Percentiles rank a stretch among this genome's conserved stretches.
Evolutionary conservation across 176 grass and related monocot species (phyloP).

Genomic region (Dactylis glomerata): DNA sequence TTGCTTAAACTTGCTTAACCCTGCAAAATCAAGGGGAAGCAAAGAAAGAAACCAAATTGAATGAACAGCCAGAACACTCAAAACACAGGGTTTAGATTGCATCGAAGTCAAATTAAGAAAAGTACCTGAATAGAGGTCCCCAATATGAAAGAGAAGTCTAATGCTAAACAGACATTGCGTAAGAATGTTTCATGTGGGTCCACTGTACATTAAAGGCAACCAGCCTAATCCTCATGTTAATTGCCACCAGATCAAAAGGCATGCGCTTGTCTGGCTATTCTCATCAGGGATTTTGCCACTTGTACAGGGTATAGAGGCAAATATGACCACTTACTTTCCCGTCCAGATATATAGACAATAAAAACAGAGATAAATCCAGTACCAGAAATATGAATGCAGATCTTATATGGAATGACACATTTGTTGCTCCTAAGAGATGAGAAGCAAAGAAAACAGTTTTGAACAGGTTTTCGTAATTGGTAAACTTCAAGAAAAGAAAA

Average conservation of each 20-base stretch:
- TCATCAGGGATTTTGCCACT: too few relatives aligned
- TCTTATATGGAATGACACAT: not conserved
- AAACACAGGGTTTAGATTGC: not conserved
- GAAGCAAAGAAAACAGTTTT: not conserved
- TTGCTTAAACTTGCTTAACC: conserved; percentile 26
- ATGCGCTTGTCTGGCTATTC: too few relatives aligned
- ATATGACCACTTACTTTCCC: not conserved
- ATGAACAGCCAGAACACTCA: not conserved
- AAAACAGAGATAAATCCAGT: not conserved
- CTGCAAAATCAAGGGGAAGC: conserved; percentile 7
- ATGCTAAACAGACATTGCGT: not conserved
- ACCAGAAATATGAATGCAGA: not conserved
- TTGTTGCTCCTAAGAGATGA: not conserved
- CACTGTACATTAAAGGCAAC: not conserved
- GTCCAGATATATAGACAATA: not conserved
- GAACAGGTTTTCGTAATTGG: not conserved
- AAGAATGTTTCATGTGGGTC: conserved; percentile 13
- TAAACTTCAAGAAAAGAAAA: not conserved
- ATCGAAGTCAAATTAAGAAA: conserved; percentile 18
- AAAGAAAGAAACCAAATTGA: not conserved
- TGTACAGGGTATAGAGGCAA: too few relatives aligned
- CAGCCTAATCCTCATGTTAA: not conserved
- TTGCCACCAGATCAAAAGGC: not conserved
- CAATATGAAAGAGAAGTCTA: not conserved
- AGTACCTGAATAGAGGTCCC: not conserved